Evolutionary conservation across 768 basidiomycete genomes (phyloP), one percentile per base, ranked within the genome.

Genomic region (Tricholomella constricta): DNA sequence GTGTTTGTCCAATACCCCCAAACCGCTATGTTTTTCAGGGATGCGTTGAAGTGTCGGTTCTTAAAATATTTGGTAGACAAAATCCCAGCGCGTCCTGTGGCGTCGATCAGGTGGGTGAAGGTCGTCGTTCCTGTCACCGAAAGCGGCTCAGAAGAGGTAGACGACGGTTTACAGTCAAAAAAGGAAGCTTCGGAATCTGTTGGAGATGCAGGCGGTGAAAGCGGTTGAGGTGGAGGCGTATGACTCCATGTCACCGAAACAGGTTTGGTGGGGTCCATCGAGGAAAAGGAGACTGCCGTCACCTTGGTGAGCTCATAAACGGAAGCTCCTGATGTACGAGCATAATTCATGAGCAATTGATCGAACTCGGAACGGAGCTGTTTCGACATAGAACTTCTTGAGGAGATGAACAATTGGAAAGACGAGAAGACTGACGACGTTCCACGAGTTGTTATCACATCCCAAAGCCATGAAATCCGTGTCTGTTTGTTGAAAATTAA

Each of bases 1-100:
- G 77, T 77, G 17, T 76, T 74, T 34, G 65, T 73, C 87, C 87
- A 91, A 60, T 91, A 91, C 3, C 83, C 88, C 89, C 89, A 91
- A 19, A 86, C 73, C 3, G 88, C 89, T 14, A 89, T 75, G 60
- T 91, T 91, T 62, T 82, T 84, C 48, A 91, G 63, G 3, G 84
- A 83, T 31, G 79, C 76, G 51, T 88, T 90, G 64, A 81, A 84
- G 56, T 77, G 81, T 37, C 89, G 76, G 62, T 86, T 88, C 63
- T 84, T 85, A 23, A 89, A 69, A 62, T 89, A 89, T 41, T 74
- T 78, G 11, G 80, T 82, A 6, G 86, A 88, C 68, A 91, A 72
- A 46, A 91, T 60, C 1, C 89, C 89, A 1, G 79, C 73, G n/a
- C 89, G 81, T 35, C 89, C 89, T 12, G 84, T 83, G 7, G 88